A percentile compares a stretch with the other conserved stretches of the same genome.
These are phyloP conservation scores for Chaetomium strumarium DNA, from an alignment of 2,329 filamentous ascomycete species.

Conservation along the genomic window DNA sequence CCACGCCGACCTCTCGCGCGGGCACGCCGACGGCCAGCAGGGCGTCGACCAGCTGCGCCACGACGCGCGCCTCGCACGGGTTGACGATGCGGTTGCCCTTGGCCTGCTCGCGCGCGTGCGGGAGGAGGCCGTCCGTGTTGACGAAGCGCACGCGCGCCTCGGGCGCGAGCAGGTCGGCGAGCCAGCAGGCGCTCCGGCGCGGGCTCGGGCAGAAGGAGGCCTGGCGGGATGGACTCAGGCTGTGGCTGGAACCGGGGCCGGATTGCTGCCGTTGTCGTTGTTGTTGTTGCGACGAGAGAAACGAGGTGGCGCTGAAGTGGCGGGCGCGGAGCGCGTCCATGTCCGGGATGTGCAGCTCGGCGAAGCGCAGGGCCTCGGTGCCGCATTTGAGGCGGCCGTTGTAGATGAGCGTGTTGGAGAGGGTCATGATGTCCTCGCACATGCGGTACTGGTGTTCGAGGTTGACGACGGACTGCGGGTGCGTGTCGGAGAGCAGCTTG, in stretches of 20 bases:
- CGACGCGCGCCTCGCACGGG: constrained; percentile 69
- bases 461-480: constrained; percentile 82
- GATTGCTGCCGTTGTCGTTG: constrained; percentile 14
- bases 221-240: background rate
- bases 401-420: constrained; percentile 92
- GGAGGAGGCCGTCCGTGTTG: constrained; percentile 77
- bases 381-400: constrained; percentile 86
- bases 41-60: constrained; percentile 72
- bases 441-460: constrained; percentile 97
- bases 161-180: constrained; percentile 64
- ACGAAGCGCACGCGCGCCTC: constrained; percentile 74
- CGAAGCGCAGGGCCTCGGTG: constrained; percentile 64
- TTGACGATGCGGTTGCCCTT: constrained; percentile 87
- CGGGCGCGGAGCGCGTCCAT: constrained; percentile 54
- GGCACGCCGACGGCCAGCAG: constrained; percentile 72
- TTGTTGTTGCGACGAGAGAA: constrained; percentile 35
- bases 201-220: constrained; percentile 52
- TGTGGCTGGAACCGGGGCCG: background rate
- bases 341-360: constrained; percentile 62
- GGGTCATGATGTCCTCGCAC: constrained; percentile 93
- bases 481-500: constrained; percentile 82
- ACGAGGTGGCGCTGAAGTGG: constrained; percentile 50
- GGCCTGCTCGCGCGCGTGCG: constrained; percentile 61
- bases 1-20: constrained; percentile 76
- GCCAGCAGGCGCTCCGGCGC: constrained; percentile 59